Evolutionary conservation across 805 yeast species (phyloP).

Genomic region (Yarrowia phangngaensis): DNA sequence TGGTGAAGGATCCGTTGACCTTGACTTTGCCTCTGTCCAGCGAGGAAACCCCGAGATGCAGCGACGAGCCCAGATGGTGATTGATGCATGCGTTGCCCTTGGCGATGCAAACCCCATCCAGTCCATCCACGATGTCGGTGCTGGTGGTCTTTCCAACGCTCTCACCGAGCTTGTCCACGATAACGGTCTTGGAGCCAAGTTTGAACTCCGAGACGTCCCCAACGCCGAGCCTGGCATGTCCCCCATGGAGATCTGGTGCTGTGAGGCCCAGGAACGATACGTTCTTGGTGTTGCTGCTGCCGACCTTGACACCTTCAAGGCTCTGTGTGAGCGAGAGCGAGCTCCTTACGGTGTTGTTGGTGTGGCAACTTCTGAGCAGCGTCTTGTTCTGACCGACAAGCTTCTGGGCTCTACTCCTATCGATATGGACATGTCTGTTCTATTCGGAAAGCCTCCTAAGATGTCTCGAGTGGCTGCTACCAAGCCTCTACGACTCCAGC

Average conservation of each 20-base stretch:
- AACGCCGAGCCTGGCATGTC: constrained; percentile 97
- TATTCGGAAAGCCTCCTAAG: constrained; percentile 97
- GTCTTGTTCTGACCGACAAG: constrained; percentile 75
- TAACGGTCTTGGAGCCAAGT: constrained; percentile 89
- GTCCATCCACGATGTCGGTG: constrained; percentile 98
- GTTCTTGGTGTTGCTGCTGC: constrained; percentile 86
- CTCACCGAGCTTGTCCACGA: constrained; percentile 97
- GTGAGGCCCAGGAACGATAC: constrained; percentile 97
- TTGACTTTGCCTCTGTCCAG: constrained; percentile 98
- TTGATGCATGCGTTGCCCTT: constrained; percentile 84
- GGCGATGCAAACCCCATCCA: constrained; percentile 78
- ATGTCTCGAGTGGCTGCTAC: constrained; percentile 75
- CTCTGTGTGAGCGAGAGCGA: constrained; percentile 89
- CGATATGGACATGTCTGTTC: constrained; percentile 89
- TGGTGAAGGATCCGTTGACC: constrained; percentile 92
- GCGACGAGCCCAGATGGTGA: constrained; percentile 97
- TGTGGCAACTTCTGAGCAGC: constrained; percentile 80
- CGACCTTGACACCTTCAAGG: constrained; percentile 65
- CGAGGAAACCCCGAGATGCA: constrained; percentile 99
- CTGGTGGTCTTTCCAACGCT: constrained; percentile 97
- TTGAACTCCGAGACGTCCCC: constrained; percentile 85
- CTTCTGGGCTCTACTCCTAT: constrained; percentile 80
- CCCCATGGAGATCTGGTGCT: constrained; percentile 99
- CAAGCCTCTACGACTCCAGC: constrained; percentile 48
- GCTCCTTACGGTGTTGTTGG: constrained; percentile 97